Evolutionary conservation across 2,329 filamentous ascomycete species (phyloP), one percentile per base, ranked within the genome.

Genomic region (Hypoxylon sp.): DNA sequence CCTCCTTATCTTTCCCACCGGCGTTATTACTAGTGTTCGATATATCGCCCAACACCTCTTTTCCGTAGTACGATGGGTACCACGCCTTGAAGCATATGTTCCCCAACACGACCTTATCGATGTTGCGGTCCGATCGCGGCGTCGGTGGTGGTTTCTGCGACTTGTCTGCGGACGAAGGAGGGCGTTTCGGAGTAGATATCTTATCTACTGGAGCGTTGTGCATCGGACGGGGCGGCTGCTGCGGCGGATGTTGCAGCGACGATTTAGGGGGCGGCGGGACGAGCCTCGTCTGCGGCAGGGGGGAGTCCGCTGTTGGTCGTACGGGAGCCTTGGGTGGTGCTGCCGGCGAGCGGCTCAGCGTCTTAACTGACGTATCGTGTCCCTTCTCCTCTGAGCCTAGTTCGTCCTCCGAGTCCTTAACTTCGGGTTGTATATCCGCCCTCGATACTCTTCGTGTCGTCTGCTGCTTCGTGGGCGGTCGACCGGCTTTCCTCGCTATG

Each of bases 1-100:
- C 70, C 6, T 60, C 71, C 9, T 60, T 45, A 14, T 55, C 65
- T 7, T 68, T 67, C 25, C 49, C 63, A 17, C 51, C 61, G 7
- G 30, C 36, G 17, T 51, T 68, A 38, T 61, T 63, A 45, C 60
- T 65, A 38, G 70, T 69, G 63, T 75, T 76, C 2, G 80, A 71
- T 2, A 79, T 74, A 60, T 88, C 86, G 11, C 87, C 87, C 3
- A 90, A 79, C 6, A 89, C 82, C 61, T 90, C 94, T 83, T 87
- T 97, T 81, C 84, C 85, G 79, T 98, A 97, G 79, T 94, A 96
- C 14, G 93, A 97, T 6, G 94, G 93, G 79, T 96, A 98, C 94
- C 94, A 97, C 2, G 94, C 92, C 74, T 90, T 90, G 82, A 98
- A 97, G 74, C 90, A 89, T 32, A 96, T 85, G 74, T 94, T 89